Conservation (phyloP, 208 protist genomes). For the Borovskyia barvae region DNA sequence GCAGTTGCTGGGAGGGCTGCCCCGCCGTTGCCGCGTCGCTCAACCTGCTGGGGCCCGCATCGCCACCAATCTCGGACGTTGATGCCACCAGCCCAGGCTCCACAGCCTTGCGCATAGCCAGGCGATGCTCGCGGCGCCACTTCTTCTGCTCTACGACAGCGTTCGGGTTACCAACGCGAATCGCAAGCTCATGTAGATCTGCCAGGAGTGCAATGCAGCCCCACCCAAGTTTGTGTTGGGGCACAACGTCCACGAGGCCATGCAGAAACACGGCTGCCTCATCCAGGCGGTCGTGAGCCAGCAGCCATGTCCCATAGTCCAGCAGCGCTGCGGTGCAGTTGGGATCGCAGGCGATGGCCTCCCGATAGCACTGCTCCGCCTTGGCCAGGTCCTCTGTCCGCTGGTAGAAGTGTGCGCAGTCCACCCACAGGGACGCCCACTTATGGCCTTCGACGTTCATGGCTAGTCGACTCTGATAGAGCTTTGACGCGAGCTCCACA, state of each 20-base stretch:
- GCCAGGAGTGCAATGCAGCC: constrained; percentile 65
- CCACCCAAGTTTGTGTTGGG: constrained; percentile 59
- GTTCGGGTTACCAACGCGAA: constrained; percentile 44
- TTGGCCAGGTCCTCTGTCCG: constrained; percentile 67
- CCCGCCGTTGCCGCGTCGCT: not conserved
- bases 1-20: not conserved
- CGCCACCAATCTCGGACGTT: no score
- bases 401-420: constrained; percentile 79
- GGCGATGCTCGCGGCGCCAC: constrained; percentile 54
- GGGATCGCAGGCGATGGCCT: constrained; percentile 77
- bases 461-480: constrained; percentile 78
- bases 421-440: constrained; percentile 55
- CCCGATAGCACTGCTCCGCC: constrained; percentile 89
- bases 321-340: constrained; percentile 53
- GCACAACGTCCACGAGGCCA: constrained; percentile 55
- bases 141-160: constrained; percentile 35
- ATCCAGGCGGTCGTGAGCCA: constrained; percentile 65
- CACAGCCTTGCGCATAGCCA: constrained; percentile 56
- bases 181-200: constrained; percentile 44
- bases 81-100: constrained; percentile 9
- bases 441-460: constrained; percentile 16
- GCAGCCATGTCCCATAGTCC: constrained; percentile 80
- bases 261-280: constrained; percentile 91
- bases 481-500: constrained; percentile 50
- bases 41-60: not conserved